Evolutionary conservation across 2,329 filamentous ascomycete genomes (phyloP), one percentile per base, ranked within the genome.

Genomic region (Fusarium sp.): DNA sequence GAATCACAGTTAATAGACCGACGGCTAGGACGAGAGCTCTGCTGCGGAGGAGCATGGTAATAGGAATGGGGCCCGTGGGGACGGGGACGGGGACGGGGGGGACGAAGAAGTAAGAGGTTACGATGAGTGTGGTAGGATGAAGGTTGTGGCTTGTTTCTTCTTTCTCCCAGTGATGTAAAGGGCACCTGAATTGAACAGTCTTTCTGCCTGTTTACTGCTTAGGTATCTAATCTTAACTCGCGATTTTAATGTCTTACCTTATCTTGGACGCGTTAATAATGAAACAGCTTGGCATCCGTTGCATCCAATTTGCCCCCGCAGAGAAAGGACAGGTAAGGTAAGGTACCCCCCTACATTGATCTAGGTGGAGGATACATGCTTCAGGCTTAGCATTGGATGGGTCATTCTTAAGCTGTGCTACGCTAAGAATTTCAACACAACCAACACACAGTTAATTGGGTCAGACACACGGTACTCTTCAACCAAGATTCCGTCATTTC

Each of bases 11-110:
- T 54, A 71, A 69, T 19, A 74, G 45, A 31, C 58, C 52, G 25
- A 57, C 71, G n/a, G 50, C 63, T 58, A 67, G 59, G 51, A 74
- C 56, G 54, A 74, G 49, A 37, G 56, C 62, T 62, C 65, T 67
- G 28, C 61, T 74, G 50, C 72, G 72, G 62, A 71, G 54, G 46
- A 74, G 51, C 72, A 74, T 74, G 53, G 19, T 63, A 50, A 51
- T 45, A 37, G 21, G 31, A 46, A 53, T 62, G 31, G 57, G 48
- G 54, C 49, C 60, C 65, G 65, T 52, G 34, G 55, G 19, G 55
- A 43, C 49, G 48, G 57, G 34, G 30, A 25, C n/a, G n/a, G n/a
- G n/a, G n/a, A n/a, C 23, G 25, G 25, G 28, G 34, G 43, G 28
- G 19, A 30, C 42, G 28, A 45, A 28, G 26, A 39, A 21, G 30